Conservation (phyloP, 768 basidiomycete genomes). For the Boletus coccyginus region DNA sequence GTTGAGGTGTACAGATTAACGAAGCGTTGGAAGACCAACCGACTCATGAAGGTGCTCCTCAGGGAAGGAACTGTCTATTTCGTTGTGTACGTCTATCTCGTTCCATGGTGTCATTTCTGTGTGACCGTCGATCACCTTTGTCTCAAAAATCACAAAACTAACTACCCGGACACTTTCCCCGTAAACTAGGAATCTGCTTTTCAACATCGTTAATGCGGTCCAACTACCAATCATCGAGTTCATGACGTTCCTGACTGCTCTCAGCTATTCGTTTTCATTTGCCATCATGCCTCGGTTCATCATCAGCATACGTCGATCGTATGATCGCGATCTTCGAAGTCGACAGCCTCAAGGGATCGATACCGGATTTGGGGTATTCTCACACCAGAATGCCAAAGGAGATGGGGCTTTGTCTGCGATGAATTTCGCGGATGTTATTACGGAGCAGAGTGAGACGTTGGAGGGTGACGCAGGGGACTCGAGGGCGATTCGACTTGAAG, state of each 20-base stretch:
- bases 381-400: neutral
- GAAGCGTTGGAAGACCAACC: constrained; percentile 4
- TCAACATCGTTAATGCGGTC: neutral
- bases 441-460: too few relatives aligned
- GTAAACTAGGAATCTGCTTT: neutral
- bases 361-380: constrained; percentile 3
- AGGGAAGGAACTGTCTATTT: constrained; percentile 10
- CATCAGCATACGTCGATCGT: constrained; percentile 6
- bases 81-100: neutral
- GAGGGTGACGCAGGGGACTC: too few relatives aligned
- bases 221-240: neutral
- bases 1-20: neutral
- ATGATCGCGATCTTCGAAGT: neutral
- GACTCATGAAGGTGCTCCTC: neutral
- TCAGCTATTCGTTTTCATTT: neutral
- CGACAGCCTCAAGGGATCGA: constrained; percentile 1
- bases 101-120: neutral
- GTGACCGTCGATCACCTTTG: too few relatives aligned
- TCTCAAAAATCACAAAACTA: neutral
- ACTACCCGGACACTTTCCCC: too few relatives aligned
- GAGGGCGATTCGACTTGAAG: too few relatives aligned
- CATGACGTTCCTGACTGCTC: neutral
- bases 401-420: neutral
- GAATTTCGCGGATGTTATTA: neutral
- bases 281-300: constrained; percentile 12